Base-by-base conservation (phyloP, 108 stramenopile species). In the Cyclotella choctawhatcheeana region DNA sequence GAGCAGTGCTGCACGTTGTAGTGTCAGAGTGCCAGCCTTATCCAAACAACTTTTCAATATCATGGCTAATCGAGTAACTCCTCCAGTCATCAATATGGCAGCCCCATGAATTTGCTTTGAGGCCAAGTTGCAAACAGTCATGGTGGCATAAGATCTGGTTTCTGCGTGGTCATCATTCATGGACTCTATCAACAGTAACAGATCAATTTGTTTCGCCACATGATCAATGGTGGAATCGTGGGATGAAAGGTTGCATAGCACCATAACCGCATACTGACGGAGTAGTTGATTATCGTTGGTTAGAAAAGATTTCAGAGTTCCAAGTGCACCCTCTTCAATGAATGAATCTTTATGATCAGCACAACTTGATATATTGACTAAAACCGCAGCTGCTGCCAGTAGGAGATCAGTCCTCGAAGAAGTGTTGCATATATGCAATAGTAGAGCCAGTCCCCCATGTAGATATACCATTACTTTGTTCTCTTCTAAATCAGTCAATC, bases 101-200 rank as follows among this genome's bases (percentile, higher is more conserved):
- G 52, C 47, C 16, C 92, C 80, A 47, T 86, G 87, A 45, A 72
- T 80, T 14, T 83, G 59, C 62, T 89, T 65, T 44, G 84, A 83
- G 5, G 90, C 84, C 12, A 95, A 72, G 58, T 95, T 95, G 63
- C 85, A 78, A 12, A 95, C 33, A 22, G 86, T 82, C 89, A 91
- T 92, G 25, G 73, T 82, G 44, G 85, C 88, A 66, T 76, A 92
- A 32, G 86, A 69, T 32, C 59, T 71, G 27, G 75, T 68, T 6
- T 84, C 85, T 13, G 47, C 20, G 54, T 82, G 51, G 62, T 40
- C 63, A 35, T 80, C 79, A 31, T 73, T 56, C 27, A 84, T 77
- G 13, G 90, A 71, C 22, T 45, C 64, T 47, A 92, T 51, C 34
- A 92, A 58, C 16, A 52, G 40, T 47, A 33, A 37, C 13, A 87